Conservation (phyloP, 768 basidiomycete species). For the Tephrocybe rancida region DNA sequence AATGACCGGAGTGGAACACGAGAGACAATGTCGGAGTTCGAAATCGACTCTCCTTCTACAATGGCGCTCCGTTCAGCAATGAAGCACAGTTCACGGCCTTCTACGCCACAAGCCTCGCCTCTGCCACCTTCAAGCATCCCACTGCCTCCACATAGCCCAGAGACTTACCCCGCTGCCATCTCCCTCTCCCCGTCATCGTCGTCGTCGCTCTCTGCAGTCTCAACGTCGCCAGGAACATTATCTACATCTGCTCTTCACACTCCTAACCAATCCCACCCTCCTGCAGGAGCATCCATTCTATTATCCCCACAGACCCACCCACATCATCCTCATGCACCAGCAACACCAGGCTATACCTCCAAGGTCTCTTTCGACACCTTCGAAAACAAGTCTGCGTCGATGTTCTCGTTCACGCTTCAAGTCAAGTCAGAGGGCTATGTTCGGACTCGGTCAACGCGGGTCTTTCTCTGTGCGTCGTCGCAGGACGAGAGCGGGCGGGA, state of each 20-base stretch:
- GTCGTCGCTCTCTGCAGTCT: constrained; percentile 4
- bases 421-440: constrained; percentile 84
- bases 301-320: constrained; percentile 15
- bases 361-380: constrained; percentile 90
- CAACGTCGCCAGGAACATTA: constrained; percentile 4
- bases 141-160: constrained; percentile 20
- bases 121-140: constrained; percentile 18
- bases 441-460: constrained; percentile 75
- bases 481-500: constrained; percentile 86
- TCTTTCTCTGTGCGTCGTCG: constrained; percentile 88
- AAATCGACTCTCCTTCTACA: constrained; percentile 13
- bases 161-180: constrained; percentile 18
- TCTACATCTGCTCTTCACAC: constrained; percentile 1
- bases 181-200: constrained; percentile 18
- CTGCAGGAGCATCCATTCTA: constrained; percentile 11
- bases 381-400: constrained; percentile 75
- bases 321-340: constrained; percentile 15
- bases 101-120: constrained; percentile 26
- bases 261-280: constrained; percentile 1
- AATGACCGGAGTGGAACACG: no score
- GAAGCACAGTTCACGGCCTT: constrained; percentile 41
- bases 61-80: constrained; percentile 55
- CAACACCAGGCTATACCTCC: constrained; percentile 48
- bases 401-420: constrained; percentile 88
- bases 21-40: constrained; percentile 21